A percentile compares a stretch with the other conserved stretches of the same genome.
Evolutionary conservation across 1,139 yeast genomes (phyloP).

Genomic region (Saccharomyces pastorianus): DNA sequence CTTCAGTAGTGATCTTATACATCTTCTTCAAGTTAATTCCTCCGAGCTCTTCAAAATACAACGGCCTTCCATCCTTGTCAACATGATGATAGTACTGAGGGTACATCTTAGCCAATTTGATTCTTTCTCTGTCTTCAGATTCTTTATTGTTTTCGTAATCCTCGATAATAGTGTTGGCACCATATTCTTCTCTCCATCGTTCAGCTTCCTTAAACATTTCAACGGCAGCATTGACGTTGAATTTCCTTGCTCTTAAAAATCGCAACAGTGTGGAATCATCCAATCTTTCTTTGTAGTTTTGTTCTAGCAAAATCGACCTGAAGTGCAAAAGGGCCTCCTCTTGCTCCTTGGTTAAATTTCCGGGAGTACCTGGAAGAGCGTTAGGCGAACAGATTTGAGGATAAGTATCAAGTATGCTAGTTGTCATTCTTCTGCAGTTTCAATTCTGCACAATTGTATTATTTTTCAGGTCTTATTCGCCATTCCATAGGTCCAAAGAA

Average conservation of each 20-base stretch:
- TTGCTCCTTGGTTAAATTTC: constrained; percentile 65
- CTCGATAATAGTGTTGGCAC: constrained; percentile 71
- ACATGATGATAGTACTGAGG: constrained; percentile 96
- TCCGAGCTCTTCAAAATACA: constrained; percentile 87
- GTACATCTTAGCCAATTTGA: constrained; percentile 74
- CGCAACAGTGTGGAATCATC: constrained; percentile 82
- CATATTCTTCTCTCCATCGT: constrained; percentile 79
- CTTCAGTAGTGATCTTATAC: constrained; percentile 88
- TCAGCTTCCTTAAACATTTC: constrained; percentile 81
- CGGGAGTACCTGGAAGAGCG: constrained; percentile 66
- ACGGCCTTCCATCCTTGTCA: constrained; percentile 92
- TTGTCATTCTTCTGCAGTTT: constrained; percentile 9
- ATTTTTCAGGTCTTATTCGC: neutral
- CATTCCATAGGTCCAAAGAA: neutral
- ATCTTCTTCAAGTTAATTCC: constrained; percentile 76
- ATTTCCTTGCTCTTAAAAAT: constrained; percentile 88
- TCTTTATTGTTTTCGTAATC: constrained; percentile 42
- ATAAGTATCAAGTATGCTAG: constrained; percentile 38
- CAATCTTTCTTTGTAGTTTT: constrained; percentile 61
- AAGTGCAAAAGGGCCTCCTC: constrained; percentile 48
- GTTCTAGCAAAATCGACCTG: constrained; percentile 46
- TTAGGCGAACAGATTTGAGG: constrained; percentile 60
- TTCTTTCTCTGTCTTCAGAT: constrained; percentile 22
- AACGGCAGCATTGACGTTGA: constrained; percentile 67
- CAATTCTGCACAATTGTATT: neutral